Evolutionary conservation across 208 protist genomes (phyloP).

Genomic region (Balamuthia mandrillaris): DNA sequence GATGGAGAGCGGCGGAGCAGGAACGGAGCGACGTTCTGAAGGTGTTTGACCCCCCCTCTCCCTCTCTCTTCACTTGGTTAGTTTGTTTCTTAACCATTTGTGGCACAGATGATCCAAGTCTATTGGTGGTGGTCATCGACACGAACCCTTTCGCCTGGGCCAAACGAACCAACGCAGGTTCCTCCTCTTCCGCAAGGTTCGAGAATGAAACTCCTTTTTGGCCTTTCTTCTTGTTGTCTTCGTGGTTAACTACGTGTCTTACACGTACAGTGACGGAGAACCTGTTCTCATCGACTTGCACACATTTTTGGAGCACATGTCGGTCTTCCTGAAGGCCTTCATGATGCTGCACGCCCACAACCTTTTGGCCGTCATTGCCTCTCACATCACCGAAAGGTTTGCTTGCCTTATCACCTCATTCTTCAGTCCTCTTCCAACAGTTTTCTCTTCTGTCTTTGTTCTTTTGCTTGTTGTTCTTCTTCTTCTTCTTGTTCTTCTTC

Average conservation of each 20-base stretch:
- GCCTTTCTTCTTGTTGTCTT: background rate
- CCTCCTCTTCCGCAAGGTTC: no score
- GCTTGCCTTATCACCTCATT: no score
- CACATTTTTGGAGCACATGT: background rate
- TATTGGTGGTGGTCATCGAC: background rate
- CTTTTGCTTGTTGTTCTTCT: background rate
- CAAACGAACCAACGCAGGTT: no score
- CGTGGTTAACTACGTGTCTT: background rate
- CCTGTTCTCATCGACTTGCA: background rate
- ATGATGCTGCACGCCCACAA: background rate
- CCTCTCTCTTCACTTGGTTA: background rate
- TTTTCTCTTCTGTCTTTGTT: no score
- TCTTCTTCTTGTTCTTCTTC: background rate
- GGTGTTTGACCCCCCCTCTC: no score
- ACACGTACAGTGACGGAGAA: background rate
- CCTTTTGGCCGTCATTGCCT: background rate
- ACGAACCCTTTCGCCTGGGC: background rate
- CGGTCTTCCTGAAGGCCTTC: background rate
- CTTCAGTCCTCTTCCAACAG: no score
- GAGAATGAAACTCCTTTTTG: no score
- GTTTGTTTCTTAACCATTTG: background rate
- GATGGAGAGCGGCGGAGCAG: no score
- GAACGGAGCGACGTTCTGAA: no score
- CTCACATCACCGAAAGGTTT: background rate
- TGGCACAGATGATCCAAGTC: background rate